phyloP scores from a whole-genome alignment of 1,139 yeast species.

The Blastobotrys malaysiensis region DNA sequence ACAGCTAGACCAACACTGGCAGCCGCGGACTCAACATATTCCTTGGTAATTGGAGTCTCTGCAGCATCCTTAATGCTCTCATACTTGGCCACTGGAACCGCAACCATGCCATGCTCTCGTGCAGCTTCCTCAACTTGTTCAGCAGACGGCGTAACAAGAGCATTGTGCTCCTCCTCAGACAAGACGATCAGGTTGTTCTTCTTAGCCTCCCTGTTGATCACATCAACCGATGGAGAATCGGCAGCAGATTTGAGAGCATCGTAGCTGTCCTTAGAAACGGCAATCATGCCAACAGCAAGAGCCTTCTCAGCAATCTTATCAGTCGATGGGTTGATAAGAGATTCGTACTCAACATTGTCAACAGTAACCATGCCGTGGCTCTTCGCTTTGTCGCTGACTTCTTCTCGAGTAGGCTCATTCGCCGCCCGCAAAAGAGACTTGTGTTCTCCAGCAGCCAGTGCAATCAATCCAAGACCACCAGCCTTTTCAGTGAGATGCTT shows the following conservation, averaged over 20 bases:
- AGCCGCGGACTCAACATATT: conserved; percentile 30
- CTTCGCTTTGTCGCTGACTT: conserved; percentile 22
- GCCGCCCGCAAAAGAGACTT: conserved; percentile 17
- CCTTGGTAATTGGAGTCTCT: conserved; percentile 26
- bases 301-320: conserved; percentile 16
- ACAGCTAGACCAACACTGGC: conserved; percentile 36
- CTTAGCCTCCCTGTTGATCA: conserved; percentile 15
- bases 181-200: conserved; percentile 24
- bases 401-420: conserved; percentile 24
- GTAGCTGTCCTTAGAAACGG: conserved; percentile 37
- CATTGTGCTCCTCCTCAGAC: conserved; percentile 19
- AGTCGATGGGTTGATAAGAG: conserved; percentile 15
- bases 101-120: conserved; percentile 13
- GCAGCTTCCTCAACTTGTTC: conserved; percentile 14
- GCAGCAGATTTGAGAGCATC: conserved; percentile 22
- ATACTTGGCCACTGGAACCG: conserved; percentile 23
- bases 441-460: conserved; percentile 28
- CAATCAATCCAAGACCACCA: conserved; percentile 20
- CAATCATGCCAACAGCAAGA: conserved; percentile 34
- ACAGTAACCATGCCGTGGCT: conserved; percentile 19
- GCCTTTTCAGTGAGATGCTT: conserved; percentile 35
- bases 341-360: conserved; percentile 18
- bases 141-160: conserved; percentile 17
- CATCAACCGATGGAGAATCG: conserved; percentile 19
- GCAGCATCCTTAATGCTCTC: conserved; percentile 31